phyloP scores from a whole-genome alignment of 2,329 filamentous ascomycete species.

The Aspergillus sp. region DNA sequence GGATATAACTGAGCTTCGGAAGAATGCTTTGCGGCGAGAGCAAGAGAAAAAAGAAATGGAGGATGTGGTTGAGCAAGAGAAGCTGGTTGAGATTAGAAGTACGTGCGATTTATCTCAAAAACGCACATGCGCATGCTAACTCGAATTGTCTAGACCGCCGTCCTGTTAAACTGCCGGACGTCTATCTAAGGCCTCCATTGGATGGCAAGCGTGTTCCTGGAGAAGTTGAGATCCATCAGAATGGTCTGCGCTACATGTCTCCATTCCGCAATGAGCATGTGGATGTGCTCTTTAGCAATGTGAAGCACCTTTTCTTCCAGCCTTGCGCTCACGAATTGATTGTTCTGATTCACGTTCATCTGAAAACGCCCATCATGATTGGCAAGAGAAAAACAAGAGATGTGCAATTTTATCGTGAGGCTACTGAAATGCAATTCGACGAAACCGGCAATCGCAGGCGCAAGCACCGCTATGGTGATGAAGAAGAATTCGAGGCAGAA shows the following conservation, averaged over 20 bases:
- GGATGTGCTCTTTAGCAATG: constrained; percentile 94
- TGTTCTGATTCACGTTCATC: constrained; percentile 94
- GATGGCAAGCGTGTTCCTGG: constrained; percentile 96
- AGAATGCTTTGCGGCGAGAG: constrained; percentile 82
- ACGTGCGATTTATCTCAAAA: constrained; percentile 32
- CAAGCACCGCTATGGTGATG: constrained; percentile 94
- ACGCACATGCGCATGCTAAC: constrained; percentile 33
- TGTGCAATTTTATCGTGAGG: constrained; percentile 95
- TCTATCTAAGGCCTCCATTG: constrained; percentile 90
- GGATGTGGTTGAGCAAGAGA: constrained; percentile 97
- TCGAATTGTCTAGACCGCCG: constrained; percentile 62
- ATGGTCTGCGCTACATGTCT: constrained; percentile 92
- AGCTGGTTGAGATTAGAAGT: constrained; percentile 90
- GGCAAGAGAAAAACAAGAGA: constrained; percentile 99
- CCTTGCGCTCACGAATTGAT: constrained; percentile 94
- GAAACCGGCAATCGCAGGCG: constrained; percentile 97
- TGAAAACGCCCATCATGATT: constrained; percentile 96
- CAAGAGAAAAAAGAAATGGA: constrained; percentile 99
- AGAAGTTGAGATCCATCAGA: constrained; percentile 95
- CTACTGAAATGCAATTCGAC: constrained; percentile 97
- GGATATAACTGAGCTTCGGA: constrained; percentile 94
- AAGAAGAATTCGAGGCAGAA: constrained; percentile 97
- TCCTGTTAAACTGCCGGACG: constrained; percentile 81
- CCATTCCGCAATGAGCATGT: constrained; percentile 75
- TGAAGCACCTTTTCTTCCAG: constrained; percentile 98